Conservation (phyloP, 495 filamentous ascomycete genomes). For the Neurospora tetrasperma region DNA sequence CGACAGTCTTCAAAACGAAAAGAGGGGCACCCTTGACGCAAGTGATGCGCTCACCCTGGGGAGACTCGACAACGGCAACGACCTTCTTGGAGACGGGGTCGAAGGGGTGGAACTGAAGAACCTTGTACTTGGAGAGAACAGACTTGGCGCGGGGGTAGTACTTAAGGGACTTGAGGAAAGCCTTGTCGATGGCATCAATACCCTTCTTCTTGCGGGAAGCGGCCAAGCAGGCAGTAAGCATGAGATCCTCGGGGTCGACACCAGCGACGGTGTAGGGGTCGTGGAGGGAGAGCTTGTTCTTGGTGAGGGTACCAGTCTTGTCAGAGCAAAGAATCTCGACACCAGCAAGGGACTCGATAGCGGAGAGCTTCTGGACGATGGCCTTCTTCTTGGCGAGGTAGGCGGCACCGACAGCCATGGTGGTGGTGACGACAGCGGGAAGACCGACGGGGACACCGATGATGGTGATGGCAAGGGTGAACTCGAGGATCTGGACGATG, state of each 20-base stretch:
- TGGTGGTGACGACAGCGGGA: conserved; percentile 89
- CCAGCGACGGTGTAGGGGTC: conserved; percentile 77
- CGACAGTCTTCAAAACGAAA: conserved; percentile 72
- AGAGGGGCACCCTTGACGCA: conserved; percentile 89
- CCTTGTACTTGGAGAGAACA: conserved; percentile 64
- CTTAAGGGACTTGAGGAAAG: conserved; percentile 75
- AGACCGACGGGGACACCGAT: conserved; percentile 95
- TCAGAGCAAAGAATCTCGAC: conserved; percentile 96
- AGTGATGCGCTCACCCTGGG: conserved; percentile 66
- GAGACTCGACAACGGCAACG: conserved; percentile 69
- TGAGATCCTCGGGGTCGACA: conserved; percentile 71
- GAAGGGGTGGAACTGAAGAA: conserved; percentile 76
- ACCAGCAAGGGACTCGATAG: conserved; percentile 88
- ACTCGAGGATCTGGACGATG: conserved; percentile 68
- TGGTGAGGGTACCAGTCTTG: conserved; percentile 90
- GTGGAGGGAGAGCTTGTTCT: conserved; percentile 79
- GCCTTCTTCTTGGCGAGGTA: conserved; percentile 93
- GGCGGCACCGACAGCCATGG: conserved; percentile 91
- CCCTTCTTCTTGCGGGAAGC: conserved; percentile 91
- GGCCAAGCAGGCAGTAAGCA: conserved; percentile 84
- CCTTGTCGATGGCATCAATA: conserved; percentile 91
- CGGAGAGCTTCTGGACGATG: conserved; percentile 91
- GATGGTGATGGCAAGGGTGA: conserved; percentile 79
- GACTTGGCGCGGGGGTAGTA: conserved; percentile 70
- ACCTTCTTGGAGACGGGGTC: conserved; percentile 95